These are phyloP conservation scores for Claviceps spartinae DNA, from an alignment of 2,329 filamentous ascomycete species.

Conservation along the genomic window DNA sequence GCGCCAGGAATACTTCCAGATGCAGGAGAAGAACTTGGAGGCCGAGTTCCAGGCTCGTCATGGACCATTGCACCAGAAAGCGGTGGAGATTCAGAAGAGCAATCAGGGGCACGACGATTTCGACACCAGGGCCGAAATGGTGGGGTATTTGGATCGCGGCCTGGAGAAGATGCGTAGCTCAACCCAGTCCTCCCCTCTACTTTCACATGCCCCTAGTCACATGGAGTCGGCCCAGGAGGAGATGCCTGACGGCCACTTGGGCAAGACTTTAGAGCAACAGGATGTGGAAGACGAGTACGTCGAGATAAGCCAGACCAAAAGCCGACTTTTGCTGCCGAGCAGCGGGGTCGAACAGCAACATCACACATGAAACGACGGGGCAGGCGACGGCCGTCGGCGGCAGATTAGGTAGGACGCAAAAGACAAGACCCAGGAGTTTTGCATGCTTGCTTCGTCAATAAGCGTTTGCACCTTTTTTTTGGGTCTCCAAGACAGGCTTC, in stretches of 20 bases:
- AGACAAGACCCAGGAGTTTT: neutral
- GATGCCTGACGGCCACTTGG: constrained; percentile 14
- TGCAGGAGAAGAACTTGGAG: constrained; percentile 35
- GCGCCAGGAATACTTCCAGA: constrained; percentile 25
- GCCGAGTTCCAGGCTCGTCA: constrained; percentile 32
- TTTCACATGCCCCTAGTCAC: constrained; percentile 14
- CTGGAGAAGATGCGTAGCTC: constrained; percentile 28
- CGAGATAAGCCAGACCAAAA: constrained; percentile 18
- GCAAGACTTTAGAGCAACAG: constrained; percentile 12
- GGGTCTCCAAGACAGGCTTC: no score
- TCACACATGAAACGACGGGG: constrained; percentile 9
- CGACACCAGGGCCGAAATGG: constrained; percentile 31
- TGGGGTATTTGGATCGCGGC: constrained; percentile 34
- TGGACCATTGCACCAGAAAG: constrained; percentile 32
- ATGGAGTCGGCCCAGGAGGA: constrained; percentile 16
- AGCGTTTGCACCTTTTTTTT: no score
- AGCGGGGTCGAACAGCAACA: constrained; percentile 5
- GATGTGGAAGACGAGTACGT: constrained; percentile 22
- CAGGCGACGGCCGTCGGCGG: constrained; percentile 17
- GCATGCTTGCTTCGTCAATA: neutral
- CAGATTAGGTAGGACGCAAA: constrained; percentile 8
- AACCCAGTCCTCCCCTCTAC: constrained; percentile 7
- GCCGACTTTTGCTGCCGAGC: neutral
- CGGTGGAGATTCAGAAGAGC: constrained; percentile 19
- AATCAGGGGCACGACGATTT: constrained; percentile 23